Evolutionary conservation across 805 yeast genomes (phyloP).

Genomic region (Blastobotrys terrestris): DNA sequence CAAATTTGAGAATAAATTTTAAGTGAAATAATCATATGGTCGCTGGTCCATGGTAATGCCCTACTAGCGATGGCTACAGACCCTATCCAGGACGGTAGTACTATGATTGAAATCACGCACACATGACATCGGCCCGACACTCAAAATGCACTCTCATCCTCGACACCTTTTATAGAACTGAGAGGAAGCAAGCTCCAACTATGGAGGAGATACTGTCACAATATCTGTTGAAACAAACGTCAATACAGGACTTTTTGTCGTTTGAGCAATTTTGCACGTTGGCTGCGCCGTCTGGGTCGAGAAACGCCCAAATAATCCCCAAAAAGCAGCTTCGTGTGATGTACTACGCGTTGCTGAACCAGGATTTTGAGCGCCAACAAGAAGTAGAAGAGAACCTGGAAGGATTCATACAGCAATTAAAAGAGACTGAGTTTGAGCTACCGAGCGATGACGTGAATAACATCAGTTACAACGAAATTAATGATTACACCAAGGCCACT

Average conservation of each 20-base stretch:
- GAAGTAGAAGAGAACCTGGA: background rate
- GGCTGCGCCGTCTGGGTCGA: background rate
- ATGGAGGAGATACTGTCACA: constrained; percentile 7
- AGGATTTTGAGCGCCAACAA: background rate
- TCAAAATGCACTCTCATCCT: no score
- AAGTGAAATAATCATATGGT: no score
- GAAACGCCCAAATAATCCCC: background rate
- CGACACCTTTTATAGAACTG: no score
- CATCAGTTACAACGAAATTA: background rate
- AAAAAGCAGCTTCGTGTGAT: background rate
- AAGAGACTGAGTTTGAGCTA: background rate
- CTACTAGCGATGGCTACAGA: no score
- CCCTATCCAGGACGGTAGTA: no score
- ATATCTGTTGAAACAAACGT: constrained; percentile 11
- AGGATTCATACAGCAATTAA: background rate
- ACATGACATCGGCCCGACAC: no score
- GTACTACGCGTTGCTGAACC: constrained; percentile 1
- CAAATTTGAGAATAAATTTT: no score
- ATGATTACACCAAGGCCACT: background rate
- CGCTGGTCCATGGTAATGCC: no score
- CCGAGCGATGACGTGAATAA: background rate
- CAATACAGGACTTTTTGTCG: constrained; percentile 6
- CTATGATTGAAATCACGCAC: no score
- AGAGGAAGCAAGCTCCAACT: no score
- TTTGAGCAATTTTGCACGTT: constrained; percentile 4